A percentile compares a stretch with the other conserved stretches of the same genome.
Conservation (phyloP, 1,284 basidiomycete genomes). For the Ganoderma lucidum region DNA sequence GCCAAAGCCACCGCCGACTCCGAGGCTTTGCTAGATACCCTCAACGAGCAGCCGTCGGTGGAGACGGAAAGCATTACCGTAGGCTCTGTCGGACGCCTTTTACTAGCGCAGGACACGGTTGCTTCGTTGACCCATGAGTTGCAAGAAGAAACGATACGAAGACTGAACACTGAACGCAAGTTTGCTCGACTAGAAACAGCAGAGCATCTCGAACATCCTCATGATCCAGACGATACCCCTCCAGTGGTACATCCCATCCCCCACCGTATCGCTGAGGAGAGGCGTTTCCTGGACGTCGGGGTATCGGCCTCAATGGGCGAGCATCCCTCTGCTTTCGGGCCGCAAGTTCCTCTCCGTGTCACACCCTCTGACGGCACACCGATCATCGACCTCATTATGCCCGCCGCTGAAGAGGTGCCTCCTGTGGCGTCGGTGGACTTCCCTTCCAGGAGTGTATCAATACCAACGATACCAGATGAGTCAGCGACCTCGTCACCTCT, state of each 20-base stretch:
- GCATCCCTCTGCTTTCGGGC: not conserved
- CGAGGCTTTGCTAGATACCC: constrained; percentile 51
- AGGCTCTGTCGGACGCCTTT: constrained; percentile 57
- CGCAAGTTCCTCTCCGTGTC: not conserved
- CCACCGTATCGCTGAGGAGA: constrained; percentile 22
- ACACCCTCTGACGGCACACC: not conserved
- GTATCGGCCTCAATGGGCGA: not conserved
- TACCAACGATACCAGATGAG: constrained; percentile 5
- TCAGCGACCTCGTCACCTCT: not conserved
- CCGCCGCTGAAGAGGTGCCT: constrained; percentile 7
- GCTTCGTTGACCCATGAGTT: constrained; percentile 70
- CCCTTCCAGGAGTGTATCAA: not conserved
- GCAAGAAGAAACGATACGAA: constrained; percentile 65
- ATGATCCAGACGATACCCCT: not conserved
- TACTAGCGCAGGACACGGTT: constrained; percentile 68
- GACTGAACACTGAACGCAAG: constrained; percentile 59
- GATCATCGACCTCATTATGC: constrained; percentile 22
- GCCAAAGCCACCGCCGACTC: constrained; percentile 56
- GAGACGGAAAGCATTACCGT: constrained; percentile 32
- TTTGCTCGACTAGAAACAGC: constrained; percentile 32
- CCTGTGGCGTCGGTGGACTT: not conserved
- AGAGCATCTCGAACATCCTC: constrained; percentile 19
- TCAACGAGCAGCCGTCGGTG: constrained; percentile 48
- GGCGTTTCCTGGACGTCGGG: constrained; percentile 10
- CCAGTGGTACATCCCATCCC: constrained; percentile 21